Evolutionary conservation across 345 rosid genomes (phyloP), one percentile per base, ranked within the genome.

Genomic region (Sisymbrium irio): DNA sequence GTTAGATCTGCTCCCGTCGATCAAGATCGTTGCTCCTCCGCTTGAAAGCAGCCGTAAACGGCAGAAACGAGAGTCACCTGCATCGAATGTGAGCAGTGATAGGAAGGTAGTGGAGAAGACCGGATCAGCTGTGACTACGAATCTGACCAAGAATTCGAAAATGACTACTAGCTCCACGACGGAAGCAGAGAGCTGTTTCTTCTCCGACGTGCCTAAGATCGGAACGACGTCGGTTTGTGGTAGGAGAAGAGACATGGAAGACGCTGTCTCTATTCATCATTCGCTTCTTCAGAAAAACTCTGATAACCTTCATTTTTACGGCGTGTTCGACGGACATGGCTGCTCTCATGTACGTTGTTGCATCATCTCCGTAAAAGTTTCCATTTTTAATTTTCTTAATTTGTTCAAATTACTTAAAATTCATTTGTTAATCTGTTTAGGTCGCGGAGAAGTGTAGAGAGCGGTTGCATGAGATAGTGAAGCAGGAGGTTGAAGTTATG

Each of bases 241-340:
- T 1, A 77, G 97, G 62, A 79, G 99, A 69, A 57, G 99, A 44
- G 98, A 92, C 35, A 95, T 95, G 99, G 99, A 95, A 79, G 99
- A 95, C 61, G 87, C 98, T 3, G 94, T 95, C 1, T 85, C 97
- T 0, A 64, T 88, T 8, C 88, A 80, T 20, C 78, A 89, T 3
- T 77, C 78, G 2, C 77, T 92, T 20, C 68, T 77, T 40, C 36
- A 39, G 8, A 39, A 47, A 17, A 64, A 66, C 33, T 51, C 33
- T 9, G 49, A 73, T 13, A 74, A 57, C 4, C 49, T 78, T 40
- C 90, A 89, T 56, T 87, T 90, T 59, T 95, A 80, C 64, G 98
- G 94, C 19, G 92, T 95, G 1, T 95, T 85, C 32, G 99, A 95
- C 54, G 99, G 99, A 35, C 99, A 95, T 75, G 99, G 99, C 47